Evolutionary conservation across 805 yeast species (phyloP).

Genomic region (Metschnikowia amazonensis): DNA sequence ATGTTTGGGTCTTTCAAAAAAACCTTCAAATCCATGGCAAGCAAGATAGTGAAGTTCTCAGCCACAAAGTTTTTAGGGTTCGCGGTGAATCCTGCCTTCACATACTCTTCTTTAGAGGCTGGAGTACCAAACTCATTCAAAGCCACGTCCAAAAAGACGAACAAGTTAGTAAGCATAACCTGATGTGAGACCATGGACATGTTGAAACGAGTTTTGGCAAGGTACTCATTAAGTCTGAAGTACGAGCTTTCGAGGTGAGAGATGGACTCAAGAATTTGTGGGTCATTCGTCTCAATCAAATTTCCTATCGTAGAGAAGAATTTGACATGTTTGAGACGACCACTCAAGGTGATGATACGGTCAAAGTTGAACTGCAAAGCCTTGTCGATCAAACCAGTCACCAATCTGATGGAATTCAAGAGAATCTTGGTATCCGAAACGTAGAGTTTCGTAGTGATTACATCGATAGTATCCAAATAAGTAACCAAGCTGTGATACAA

Average conservation of each 20-base stretch:
- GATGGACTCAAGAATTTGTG: constrained; percentile 28
- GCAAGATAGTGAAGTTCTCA: constrained; percentile 45
- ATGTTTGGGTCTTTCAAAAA: constrained; percentile 56
- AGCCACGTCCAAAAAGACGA: constrained; percentile 36
- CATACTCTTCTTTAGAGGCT: constrained; percentile 42
- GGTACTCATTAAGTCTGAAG: constrained; percentile 33
- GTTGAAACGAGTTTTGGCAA: constrained; percentile 34
- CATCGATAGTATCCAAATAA: constrained; percentile 39
- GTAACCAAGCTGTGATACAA: constrained; percentile 36
- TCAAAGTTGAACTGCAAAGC: constrained; percentile 41
- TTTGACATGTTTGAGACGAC: constrained; percentile 45
- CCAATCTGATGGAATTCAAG: constrained; percentile 42
- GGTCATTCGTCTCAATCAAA: constrained; percentile 38
- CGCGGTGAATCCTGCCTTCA: constrained; percentile 45
- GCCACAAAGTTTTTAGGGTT: constrained; percentile 42
- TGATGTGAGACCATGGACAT: constrained; percentile 38
- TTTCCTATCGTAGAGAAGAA: constrained; percentile 44
- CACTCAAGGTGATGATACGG: constrained; percentile 42
- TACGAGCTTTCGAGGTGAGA: constrained; percentile 31
- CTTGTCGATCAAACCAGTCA: constrained; percentile 42
- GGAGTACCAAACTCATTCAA: constrained; percentile 41
- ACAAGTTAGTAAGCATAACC: constrained; percentile 37
- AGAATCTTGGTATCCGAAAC: constrained; percentile 44
- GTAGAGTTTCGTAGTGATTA: constrained; percentile 40
- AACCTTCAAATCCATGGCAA: constrained; percentile 50